These are phyloP conservation scores for Tricholoma sp. DNA, from an alignment of 768 basidiomycete genomes.

Conservation along the genomic window DNA sequence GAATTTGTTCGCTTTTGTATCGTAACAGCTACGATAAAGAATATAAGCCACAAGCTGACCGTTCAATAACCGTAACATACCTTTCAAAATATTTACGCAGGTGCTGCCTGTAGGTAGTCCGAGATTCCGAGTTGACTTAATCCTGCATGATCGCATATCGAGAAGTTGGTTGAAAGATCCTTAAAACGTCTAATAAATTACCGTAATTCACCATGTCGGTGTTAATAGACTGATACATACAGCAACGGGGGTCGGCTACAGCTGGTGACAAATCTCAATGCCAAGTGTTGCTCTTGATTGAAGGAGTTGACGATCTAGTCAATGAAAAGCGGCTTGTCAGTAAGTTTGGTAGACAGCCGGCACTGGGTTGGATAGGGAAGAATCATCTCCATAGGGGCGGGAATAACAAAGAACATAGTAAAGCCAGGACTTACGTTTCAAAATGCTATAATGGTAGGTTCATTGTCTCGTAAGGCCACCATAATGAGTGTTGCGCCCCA, in stretches of 20 bases:
- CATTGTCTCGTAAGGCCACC: constrained; percentile 75
- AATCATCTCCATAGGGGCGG: not conserved
- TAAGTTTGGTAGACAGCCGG: not conserved
- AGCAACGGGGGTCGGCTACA: constrained; percentile 86
- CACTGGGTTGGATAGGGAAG: too few species aligned
- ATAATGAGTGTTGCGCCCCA: constrained; percentile 72
- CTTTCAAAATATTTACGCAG: constrained; percentile 91
- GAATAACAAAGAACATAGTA: too few species aligned
- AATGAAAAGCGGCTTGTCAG: not conserved
- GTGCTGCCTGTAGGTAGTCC: constrained; percentile 77
- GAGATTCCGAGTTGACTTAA: too few species aligned
- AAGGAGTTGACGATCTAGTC: constrained; percentile 71
- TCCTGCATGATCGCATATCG: constrained; percentile 83
- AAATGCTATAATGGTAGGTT: constrained; percentile 70
- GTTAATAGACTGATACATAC: constrained; percentile 34
- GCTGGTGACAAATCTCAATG: constrained; percentile 88
- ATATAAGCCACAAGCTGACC: not conserved
- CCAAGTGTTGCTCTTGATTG: constrained; percentile 71
- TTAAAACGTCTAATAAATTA: constrained; percentile 71
- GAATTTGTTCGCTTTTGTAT: constrained; percentile 55
- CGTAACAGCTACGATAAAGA: constrained; percentile 51
- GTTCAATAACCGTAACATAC: constrained; percentile 27
- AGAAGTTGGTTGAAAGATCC: constrained; percentile 83
- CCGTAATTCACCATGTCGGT: not conserved
- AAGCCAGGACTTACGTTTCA: constrained; percentile 75